Evolutionary conservation across 2,329 filamentous ascomycete genomes (phyloP).

Genomic region (Alternaria burnsii): DNA sequence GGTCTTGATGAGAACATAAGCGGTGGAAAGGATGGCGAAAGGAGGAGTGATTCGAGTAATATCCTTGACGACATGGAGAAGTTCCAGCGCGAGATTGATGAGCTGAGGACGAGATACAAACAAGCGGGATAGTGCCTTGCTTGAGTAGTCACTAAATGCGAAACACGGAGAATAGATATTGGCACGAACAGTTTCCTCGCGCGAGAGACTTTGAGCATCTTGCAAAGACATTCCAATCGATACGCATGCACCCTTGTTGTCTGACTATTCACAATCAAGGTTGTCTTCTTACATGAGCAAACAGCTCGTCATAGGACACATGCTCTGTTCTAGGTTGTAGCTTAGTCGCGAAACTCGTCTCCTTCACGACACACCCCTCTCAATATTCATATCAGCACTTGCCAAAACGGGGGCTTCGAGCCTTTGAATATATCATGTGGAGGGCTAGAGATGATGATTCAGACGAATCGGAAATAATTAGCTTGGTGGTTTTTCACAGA

Average conservation of each 20-base stretch:
- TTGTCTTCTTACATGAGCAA: no score
- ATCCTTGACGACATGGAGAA: slow-evolving; percentile 52
- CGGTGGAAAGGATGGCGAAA: background rate
- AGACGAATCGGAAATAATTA: background rate
- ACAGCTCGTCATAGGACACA: no score
- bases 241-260: background rate
- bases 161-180: background rate
- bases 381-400: background rate
- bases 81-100: slow-evolving; percentile 52
- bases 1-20: slow-evolving; percentile 7
- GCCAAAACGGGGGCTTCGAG: background rate
- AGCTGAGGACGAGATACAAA: slow-evolving; percentile 43
- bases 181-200: background rate
- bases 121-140: slow-evolving; percentile 7
- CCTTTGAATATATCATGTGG: no score
- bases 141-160: background rate
- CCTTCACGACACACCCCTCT: no score
- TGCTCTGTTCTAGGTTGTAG: no score
- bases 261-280: no score
- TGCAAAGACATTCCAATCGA: background rate
- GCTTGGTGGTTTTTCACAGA: background rate
- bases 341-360: no score
- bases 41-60: slow-evolving; percentile 33
- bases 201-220: background rate
- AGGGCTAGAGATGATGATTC: no score